These are phyloP conservation scores for Candida lessepsii DNA, from an alignment of 805 yeast genomes.

Conservation along the genomic window DNA sequence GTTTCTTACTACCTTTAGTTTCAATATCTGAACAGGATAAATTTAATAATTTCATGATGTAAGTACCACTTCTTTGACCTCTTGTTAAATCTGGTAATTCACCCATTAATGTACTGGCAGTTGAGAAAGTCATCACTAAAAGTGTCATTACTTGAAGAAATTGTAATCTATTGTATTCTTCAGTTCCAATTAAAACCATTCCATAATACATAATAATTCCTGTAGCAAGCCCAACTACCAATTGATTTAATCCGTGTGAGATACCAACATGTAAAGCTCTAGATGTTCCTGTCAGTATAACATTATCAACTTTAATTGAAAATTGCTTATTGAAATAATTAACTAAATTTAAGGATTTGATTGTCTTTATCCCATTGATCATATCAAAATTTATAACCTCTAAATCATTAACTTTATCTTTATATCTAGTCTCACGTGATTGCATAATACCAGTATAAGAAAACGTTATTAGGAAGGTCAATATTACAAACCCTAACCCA, in stretches of 20 bases:
- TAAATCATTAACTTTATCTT: conserved; percentile 49
- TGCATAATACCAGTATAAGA: conserved; percentile 53
- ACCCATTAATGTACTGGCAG: conserved; percentile 56
- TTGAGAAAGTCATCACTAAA: conserved; percentile 68
- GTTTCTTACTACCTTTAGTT: conserved; percentile 31
- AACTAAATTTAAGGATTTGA: conserved; percentile 56
- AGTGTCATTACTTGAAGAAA: conserved; percentile 70
- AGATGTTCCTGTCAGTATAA: conserved; percentile 41
- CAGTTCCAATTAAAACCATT: conserved; percentile 59
- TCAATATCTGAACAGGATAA: conserved; percentile 36
- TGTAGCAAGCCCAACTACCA: conserved; percentile 60
- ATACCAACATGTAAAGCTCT: conserved; percentile 65
- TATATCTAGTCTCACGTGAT: conserved; percentile 58
- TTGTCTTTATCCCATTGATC: conserved; percentile 59
- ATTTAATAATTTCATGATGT: conserved; percentile 41
- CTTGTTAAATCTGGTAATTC: conserved; percentile 78
- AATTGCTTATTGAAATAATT: conserved; percentile 45
- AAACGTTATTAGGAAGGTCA: conserved; percentile 51
- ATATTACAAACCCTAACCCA: conserved; percentile 73
- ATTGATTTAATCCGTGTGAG: conserved; percentile 58
- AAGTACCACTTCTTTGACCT: conserved; percentile 71
- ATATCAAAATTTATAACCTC: conserved; percentile 56
- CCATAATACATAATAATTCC: conserved; percentile 81
- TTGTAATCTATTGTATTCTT: conserved; percentile 53
- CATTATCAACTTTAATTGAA: conserved; percentile 20